A percentile compares a stretch with the other conserved stretches of the same genome.
phyloP scores from a whole-genome alignment of 2,329 filamentous ascomycete genomes.

The Ophiostoma angusticollis region DNA sequence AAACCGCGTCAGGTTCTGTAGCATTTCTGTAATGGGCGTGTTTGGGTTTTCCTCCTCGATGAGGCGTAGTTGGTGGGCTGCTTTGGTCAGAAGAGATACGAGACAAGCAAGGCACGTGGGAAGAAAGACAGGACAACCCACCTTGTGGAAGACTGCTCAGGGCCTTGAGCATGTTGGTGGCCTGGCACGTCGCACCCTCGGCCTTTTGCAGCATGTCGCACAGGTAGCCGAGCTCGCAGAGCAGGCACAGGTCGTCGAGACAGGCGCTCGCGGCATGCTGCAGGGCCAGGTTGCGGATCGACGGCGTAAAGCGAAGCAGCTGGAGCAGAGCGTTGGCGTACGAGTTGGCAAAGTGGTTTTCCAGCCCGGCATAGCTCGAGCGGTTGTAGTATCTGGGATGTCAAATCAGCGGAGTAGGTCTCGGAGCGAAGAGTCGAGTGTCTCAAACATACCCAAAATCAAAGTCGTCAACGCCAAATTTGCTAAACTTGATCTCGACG shows the following conservation, averaged over 20 bases:
- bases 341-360: conserved; percentile 93
- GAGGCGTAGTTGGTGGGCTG: conserved; percentile 61
- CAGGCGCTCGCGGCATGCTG: conserved; percentile 82
- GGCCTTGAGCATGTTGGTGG: conserved; percentile 85
- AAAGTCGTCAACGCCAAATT: conserved; percentile 98
- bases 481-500: conserved; percentile 97
- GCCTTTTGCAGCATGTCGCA: conserved; percentile 99
- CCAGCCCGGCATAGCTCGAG: conserved; percentile 78
- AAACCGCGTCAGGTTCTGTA: conserved; percentile 78
- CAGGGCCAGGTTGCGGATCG: conserved; percentile 76
- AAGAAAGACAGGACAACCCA: conserved; percentile 29
- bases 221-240: conserved; percentile 90
- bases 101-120: conserved; percentile 45
- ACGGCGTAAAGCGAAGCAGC: conserved; percentile 78
- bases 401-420: too few species aligned
- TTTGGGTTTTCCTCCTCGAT: conserved; percentile 72
- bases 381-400: conserved; percentile 69
- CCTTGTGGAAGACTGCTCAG: conserved; percentile 73
- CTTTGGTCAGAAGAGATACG: background rate
- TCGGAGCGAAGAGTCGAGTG: background rate
- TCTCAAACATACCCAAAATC: conserved; percentile 63
- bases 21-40: conserved; percentile 62
- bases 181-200: conserved; percentile 85
- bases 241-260: conserved; percentile 65
- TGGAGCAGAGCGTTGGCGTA: conserved; percentile 91